Base-by-base conservation (phyloP, 2,329 filamentous ascomycete species). In the Botrytis tulipae region DNA sequence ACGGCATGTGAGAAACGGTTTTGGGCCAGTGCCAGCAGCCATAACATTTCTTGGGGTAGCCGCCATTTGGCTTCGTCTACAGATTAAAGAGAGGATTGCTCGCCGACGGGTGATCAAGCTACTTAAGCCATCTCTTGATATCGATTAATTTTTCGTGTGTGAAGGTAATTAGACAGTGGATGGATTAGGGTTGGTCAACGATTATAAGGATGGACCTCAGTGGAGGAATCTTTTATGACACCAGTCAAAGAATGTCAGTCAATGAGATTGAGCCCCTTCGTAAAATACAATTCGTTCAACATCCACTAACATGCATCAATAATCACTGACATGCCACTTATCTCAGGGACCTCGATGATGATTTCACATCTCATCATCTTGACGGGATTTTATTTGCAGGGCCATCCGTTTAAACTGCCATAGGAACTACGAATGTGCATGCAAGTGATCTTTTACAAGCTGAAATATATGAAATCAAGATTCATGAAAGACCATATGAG, bases 111-210 rank as follows among this genome's bases (percentile, higher is more conserved):
- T 4, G 7, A 18, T 57, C 14, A 18, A 29, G 51, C 14, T 29
- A 3, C n/a, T 57, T n/a, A 51, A 29, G n/a, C 6, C 3, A 57
- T 57, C n/a, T 57, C n/a, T 29, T 18, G n/a, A 9, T 57, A 57
- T 4, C 78, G 74, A 73, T 85, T 80, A 67, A 87, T 83, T 65
- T 85, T 76, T 79, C 73, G 79, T 83, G 70, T 74, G 79, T 76
- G 75, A 66, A 75, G 59, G 76, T 74, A 62, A 78, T 29, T 78
- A 91, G 84, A 68, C 87, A 85, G 82, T 91, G 91, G 78, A 91
- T 87, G 74, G 86, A 84, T 44, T 82, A 79, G 9, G 89, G 87
- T 0, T 88, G 87, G 81, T 89, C 87, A 79, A 91, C 84, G 1
- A 88, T 90, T 40, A 90, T 85, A 61, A 90, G 85, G 12, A 91